A percentile compares a stretch with the other conserved stretches of the same genome.
Conservation (phyloP, 768 basidiomycete genomes). For the Hygrophorus russula region DNA sequence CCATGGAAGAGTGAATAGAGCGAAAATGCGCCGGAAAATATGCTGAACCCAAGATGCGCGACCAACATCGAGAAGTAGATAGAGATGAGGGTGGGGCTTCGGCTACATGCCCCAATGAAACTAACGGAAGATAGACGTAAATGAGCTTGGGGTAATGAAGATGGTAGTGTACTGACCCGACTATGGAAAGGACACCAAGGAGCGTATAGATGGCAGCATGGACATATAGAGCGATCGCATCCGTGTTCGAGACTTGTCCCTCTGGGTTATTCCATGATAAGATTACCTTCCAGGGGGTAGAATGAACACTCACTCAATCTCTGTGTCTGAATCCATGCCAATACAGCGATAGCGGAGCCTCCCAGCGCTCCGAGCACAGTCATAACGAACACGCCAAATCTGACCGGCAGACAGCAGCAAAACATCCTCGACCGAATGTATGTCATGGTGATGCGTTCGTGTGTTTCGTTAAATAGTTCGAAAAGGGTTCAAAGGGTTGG, state of each 20-base stretch:
- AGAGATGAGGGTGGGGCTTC: conserved; percentile 27
- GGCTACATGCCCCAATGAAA: conserved; percentile 30
- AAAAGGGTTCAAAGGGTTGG: neutral
- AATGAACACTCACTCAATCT: conserved; percentile 13
- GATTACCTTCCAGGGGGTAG: neutral
- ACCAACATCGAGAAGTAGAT: conserved; percentile 30
- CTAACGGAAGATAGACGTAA: conserved; percentile 12
- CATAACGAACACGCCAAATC: conserved; percentile 13
- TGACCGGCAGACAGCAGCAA: conserved; percentile 6
- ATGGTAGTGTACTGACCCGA: conserved; percentile 23
- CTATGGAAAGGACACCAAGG: conserved; percentile 30
- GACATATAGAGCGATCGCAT: conserved; percentile 28
- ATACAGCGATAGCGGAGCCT: conserved; percentile 27
- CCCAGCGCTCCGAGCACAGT: conserved; percentile 30
- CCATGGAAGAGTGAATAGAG: conserved; percentile 29
- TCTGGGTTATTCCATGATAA: conserved; percentile 1
- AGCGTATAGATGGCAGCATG: conserved; percentile 30
- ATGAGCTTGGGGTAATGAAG: neutral
- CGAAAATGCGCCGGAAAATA: conserved; percentile 32
- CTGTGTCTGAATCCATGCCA: conserved; percentile 25
- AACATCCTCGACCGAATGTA: conserved; percentile 2
- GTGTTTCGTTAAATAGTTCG: neutral
- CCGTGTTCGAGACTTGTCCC: conserved; percentile 16
- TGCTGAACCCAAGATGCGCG: conserved; percentile 32
- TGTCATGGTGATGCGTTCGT: neutral